A percentile compares a stretch with the other conserved stretches of the same genome.
phyloP scores from a whole-genome alignment of 148 eudicot species.

The Mesembryanthemum crystallinum region DNA sequence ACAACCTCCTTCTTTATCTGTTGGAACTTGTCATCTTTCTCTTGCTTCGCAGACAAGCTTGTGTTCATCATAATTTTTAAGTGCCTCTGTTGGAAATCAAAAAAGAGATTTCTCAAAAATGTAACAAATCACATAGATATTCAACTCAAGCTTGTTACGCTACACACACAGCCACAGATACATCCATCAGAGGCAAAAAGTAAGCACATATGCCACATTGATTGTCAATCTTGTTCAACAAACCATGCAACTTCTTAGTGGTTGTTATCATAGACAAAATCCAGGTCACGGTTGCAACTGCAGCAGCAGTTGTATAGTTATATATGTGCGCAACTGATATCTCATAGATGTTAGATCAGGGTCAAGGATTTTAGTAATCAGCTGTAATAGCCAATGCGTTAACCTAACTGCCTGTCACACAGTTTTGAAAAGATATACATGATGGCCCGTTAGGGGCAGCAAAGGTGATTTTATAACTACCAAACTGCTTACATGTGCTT shows the following conservation, averaged over 20 bases:
- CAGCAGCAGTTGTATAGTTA: background rate
- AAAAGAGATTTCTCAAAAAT: background rate
- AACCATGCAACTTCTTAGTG: background rate
- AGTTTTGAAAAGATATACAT: too few relatives aligned
- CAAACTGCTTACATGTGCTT: background rate
- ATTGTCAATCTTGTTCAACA: background rate
- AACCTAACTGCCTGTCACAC: background rate
- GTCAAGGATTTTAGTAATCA: background rate
- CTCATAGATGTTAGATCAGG: background rate
- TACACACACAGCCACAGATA: background rate
- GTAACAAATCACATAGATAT: background rate
- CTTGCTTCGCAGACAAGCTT: constrained; percentile 79
- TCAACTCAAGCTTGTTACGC: constrained; percentile 6
- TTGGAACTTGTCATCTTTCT: constrained; percentile 79
- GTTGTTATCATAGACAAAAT: background rate
- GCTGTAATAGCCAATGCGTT: background rate
- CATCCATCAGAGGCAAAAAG: background rate
- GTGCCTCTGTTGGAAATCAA: constrained; percentile 58
- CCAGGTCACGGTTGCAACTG: background rate
- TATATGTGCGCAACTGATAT: too few relatives aligned
- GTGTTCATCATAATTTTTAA: constrained; percentile 64
- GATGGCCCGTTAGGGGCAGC: background rate
- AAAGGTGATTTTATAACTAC: background rate
- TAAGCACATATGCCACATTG: background rate
- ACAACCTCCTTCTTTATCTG: constrained; percentile 73